Conservation (phyloP, 768 basidiomycete genomes). For the Tricholoma hemisulphureum region DNA sequence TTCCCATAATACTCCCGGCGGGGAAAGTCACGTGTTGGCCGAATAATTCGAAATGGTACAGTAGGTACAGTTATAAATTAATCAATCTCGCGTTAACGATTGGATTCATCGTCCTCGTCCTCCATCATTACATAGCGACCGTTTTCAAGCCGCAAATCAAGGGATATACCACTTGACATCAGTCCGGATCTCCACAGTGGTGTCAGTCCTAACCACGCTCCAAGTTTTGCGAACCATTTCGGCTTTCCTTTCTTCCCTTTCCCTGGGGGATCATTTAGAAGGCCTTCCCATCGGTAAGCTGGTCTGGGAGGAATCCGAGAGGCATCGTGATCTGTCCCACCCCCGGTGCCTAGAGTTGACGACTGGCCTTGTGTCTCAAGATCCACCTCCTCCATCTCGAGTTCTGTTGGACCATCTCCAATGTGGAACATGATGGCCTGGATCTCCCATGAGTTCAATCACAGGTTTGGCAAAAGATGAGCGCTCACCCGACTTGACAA, state of each 20-base stretch:
- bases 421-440: conserved; percentile 66
- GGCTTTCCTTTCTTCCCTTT: conserved; percentile 33
- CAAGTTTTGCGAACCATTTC: conserved; percentile 51
- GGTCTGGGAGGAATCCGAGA: conserved; percentile 58
- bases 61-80: neutral
- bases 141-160: conserved; percentile 57
- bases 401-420: conserved; percentile 47
- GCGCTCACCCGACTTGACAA: conserved; percentile 52
- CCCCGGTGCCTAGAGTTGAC: conserved; percentile 63
- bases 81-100: no score
- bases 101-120: neutral
- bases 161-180: conserved; percentile 53
- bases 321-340: conserved; percentile 72
- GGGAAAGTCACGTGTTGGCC: no score
- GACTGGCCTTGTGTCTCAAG: conserved; percentile 44
- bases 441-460: neutral
- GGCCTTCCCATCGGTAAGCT: conserved; percentile 68
- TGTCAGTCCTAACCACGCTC: conserved; percentile 68
- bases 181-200: conserved; percentile 57
- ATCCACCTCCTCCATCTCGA: conserved; percentile 68
- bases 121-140: conserved; percentile 52
- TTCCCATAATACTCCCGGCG: no score
- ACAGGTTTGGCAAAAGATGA: neutral
- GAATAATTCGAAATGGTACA: no score
- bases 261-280: conserved; percentile 53